Evolutionary conservation across 768 basidiomycete genomes (phyloP), one percentile per base, ranked within the genome.

Genomic region (Albatrellus ellisii): DNA sequence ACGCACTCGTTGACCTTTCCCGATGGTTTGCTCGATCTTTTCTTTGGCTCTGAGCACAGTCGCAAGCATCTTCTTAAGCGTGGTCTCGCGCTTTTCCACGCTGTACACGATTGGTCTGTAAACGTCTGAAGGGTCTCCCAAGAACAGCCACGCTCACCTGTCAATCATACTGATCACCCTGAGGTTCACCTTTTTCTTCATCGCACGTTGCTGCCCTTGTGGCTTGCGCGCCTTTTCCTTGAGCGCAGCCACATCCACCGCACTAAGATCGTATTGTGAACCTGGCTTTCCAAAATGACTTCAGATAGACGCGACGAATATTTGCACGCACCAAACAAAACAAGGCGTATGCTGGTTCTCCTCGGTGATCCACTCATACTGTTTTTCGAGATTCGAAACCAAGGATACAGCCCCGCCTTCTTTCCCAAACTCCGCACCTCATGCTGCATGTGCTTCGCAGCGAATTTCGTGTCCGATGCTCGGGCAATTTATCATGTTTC

Each of bases 131-230:
- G 54, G 47, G 18, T 54, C 26, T 14, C n/a, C n/a, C 22, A 21
- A 11, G 4, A 33, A 28, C 14, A 24, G 12, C 17, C 24, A 14
- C 14, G 61, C 77, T 46, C 47, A 95, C 90, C 74, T 81, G 50
- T 95, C 94, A 39, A 97, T 87, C 84, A 91, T 92, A 52, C 81
- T 87, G 66, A 95, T 77, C 34, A 90, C 91, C 59, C 92, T 95
- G 2, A 80, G 80, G 52, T 99, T 98, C 54, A 98, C 70, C 59
- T 92, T 95, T 66, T 90, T 89, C 65, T 90, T 92, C 78, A 89
- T 79, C 15, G 79, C 77, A 52, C 80, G 81, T 56, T 88, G 88
- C 34, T 76, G 67, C 15, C 73, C 66, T 49, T 87, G 79, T 9
- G 97, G 68, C 52, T 89, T 83, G 6, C 67, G 63, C 20, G 79